A percentile compares a stretch with the other conserved stretches of the same genome.
Evolutionary conservation across 805 yeast genomes (phyloP).

Genomic region (Schwanniomyces sp.): DNA sequence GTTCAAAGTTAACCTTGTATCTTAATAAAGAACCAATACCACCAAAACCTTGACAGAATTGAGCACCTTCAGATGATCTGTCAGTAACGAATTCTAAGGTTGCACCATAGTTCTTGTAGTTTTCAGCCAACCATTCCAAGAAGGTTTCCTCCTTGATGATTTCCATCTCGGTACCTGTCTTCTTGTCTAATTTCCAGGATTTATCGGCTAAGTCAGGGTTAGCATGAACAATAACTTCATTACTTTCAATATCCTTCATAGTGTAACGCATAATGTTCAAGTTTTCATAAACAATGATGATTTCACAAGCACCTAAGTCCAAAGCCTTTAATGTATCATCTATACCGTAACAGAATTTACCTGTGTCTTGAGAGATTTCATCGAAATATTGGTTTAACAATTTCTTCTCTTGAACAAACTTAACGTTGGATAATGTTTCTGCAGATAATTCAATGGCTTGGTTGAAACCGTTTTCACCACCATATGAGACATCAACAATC

Average conservation of each 20-base stretch:
- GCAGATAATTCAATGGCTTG: slow-evolving; percentile 98
- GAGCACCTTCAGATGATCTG: slow-evolving; percentile 97
- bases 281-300: slow-evolving; percentile 88
- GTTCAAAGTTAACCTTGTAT: slow-evolving; percentile 96
- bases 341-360: slow-evolving; percentile 96
- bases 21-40: slow-evolving; percentile 97
- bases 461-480: slow-evolving; percentile 99
- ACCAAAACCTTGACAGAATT: slow-evolving; percentile 97
- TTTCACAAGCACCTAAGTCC: slow-evolving; percentile 95
- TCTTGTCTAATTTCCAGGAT: slow-evolving; percentile 74
- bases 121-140: slow-evolving; percentile 97
- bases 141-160: slow-evolving; percentile 78
- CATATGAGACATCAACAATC: slow-evolving; percentile 95
- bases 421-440: slow-evolving; percentile 94
- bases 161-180: slow-evolving; percentile 91
- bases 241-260: slow-evolving; percentile 79
- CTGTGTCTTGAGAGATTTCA: slow-evolving; percentile 96
- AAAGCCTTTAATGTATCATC: slow-evolving; percentile 95
- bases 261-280: slow-evolving; percentile 82
- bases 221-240: slow-evolving; percentile 69
- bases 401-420: slow-evolving; percentile 97
- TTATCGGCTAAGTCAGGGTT: slow-evolving; percentile 74
- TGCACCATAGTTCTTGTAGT: slow-evolving; percentile 93
- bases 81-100: slow-evolving; percentile 94
- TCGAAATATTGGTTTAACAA: slow-evolving; percentile 89